These are phyloP conservation scores for Trematosphaeria pertusa DNA, from an alignment of 2,329 filamentous ascomycete species.

Conservation along the genomic window DNA sequence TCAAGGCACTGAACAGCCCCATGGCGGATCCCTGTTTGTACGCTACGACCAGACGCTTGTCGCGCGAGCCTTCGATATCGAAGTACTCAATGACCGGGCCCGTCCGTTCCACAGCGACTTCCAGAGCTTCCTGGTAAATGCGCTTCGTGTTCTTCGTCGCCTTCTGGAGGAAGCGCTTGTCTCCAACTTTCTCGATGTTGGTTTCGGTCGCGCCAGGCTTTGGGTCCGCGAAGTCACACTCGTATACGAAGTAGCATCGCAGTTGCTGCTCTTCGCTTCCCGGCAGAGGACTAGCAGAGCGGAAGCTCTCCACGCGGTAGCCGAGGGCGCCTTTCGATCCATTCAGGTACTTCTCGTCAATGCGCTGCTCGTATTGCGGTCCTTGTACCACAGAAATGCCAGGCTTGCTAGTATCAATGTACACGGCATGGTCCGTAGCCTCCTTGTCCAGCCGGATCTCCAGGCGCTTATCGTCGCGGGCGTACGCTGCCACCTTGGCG, in stretches of 20 bases:
- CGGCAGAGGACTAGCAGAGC: constrained; percentile 82
- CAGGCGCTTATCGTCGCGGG: constrained; percentile 89
- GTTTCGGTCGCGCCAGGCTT: constrained; percentile 80
- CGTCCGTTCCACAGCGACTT: constrained; percentile 80
- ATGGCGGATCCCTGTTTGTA: constrained; percentile 93
- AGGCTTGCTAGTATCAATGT: constrained; percentile 96
- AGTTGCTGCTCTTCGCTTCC: constrained; percentile 79
- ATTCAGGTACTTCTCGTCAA: constrained; percentile 95
- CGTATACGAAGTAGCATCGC: constrained; percentile 98
- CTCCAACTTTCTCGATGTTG: constrained; percentile 87
- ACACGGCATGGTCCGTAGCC: constrained; percentile 91
- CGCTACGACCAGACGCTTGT: constrained; percentile 93
- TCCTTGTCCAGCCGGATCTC: constrained; percentile 98
- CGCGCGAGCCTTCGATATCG: constrained; percentile 86
- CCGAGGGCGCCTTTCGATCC: constrained; percentile 71
- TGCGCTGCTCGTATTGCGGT: constrained; percentile 90
- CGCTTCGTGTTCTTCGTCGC: constrained; percentile 94
- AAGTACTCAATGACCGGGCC: constrained; percentile 98
- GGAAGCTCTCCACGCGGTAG: constrained; percentile 97
- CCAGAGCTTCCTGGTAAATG: constrained; percentile 93
- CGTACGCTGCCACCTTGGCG: constrained; percentile 92
- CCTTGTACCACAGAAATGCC: constrained; percentile 78
- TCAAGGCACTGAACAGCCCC: constrained; percentile 93
- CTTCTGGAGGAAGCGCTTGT: constrained; percentile 94
- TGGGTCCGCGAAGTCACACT: constrained; percentile 85